Conservation (phyloP, 1,284 basidiomycete species). For the Irpex lacteus region DNA sequence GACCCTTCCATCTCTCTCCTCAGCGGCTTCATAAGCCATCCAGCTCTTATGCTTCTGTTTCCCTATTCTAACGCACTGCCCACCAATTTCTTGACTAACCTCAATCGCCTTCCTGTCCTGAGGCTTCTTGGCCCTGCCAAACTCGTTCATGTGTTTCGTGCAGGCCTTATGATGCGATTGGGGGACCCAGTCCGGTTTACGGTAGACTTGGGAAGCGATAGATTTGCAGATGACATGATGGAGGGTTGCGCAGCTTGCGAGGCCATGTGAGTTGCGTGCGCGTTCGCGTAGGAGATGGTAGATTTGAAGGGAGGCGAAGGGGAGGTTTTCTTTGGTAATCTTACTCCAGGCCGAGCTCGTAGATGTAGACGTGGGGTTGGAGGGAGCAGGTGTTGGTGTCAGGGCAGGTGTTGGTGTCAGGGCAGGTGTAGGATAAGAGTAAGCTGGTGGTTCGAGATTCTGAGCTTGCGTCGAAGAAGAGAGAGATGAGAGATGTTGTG, state of each 20-base stretch:
- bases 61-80: neutral
- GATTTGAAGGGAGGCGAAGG: neutral
- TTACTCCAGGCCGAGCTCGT: no score
- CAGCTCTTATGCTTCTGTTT: neutral
- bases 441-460: no score
- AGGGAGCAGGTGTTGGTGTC: no score
- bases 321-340: no score
- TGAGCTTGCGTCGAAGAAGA: no score
- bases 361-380: no score
- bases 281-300: neutral
- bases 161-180: neutral
- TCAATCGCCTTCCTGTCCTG: neutral
- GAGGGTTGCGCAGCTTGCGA: neutral
- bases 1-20: neutral
- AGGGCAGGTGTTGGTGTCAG: no score
- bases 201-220: neutral
- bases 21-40: neutral
- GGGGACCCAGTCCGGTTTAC: neutral
- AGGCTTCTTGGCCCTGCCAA: neutral
- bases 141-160: neutral
- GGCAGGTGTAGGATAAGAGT: no score
- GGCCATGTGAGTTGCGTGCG: neutral
- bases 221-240: neutral
- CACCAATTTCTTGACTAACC: neutral
- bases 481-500: no score